Conservation (phyloP, 768 basidiomycete genomes). For the Mycena galopus region DNA sequence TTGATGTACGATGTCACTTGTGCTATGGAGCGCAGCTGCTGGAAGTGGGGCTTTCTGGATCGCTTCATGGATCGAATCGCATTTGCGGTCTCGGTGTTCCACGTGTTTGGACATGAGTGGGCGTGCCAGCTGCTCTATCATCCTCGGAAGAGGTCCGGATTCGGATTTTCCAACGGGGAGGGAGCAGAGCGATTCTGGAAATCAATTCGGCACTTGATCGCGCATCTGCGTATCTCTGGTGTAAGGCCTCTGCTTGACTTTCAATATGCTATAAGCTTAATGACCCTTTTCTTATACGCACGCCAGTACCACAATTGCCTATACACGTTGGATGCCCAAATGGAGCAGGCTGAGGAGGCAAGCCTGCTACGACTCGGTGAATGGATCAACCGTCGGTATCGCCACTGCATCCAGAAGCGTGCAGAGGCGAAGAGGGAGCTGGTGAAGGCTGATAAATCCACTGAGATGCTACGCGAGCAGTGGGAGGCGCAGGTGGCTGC, state of each 20-base stretch:
- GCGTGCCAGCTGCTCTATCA: too few relatives aligned
- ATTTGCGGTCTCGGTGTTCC: conserved; percentile 53
- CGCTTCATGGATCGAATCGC: conserved; percentile 34
- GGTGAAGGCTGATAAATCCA: conserved; percentile 27
- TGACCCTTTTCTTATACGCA: conserved; percentile 14
- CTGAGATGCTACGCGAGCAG: conserved; percentile 40
- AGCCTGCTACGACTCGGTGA: conserved; percentile 43
- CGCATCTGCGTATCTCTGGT: background rate
- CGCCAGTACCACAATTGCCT: conserved; percentile 4
- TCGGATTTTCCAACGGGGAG: conserved; percentile 51
- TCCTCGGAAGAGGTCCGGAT: conserved; percentile 41
- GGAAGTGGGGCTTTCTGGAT: conserved; percentile 9
- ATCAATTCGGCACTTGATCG: background rate
- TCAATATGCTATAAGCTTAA: background rate
- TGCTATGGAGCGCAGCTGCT: conserved; percentile 34
- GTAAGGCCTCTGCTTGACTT: background rate
- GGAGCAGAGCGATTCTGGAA: conserved; percentile 31
- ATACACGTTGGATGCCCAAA: conserved; percentile 42
- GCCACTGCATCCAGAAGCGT: conserved; percentile 22
- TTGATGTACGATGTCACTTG: conserved; percentile 48
- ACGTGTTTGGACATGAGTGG: conserved; percentile 56
- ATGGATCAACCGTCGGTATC: too few relatives aligned
- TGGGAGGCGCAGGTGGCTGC: conserved; percentile 49
- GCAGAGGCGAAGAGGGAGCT: conserved; percentile 39
- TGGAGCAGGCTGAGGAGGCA: conserved; percentile 39